A percentile compares a stretch with the other conserved stretches of the same genome.
phyloP scores from a whole-genome alignment of 306 rosid genomes.

The Chamaecrista fasciculata region DNA sequence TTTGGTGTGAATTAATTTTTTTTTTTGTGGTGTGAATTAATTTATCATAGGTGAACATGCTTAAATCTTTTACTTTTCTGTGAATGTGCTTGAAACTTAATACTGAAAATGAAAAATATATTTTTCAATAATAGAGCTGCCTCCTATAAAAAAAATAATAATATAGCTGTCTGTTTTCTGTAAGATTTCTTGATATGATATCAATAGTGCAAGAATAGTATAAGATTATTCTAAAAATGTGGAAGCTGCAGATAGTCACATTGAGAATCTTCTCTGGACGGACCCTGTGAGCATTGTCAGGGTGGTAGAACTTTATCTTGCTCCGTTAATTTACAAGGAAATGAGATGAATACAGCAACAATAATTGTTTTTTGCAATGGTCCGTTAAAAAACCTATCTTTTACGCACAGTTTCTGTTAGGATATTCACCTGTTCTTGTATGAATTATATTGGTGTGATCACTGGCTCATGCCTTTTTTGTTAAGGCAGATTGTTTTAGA shows the following conservation, averaged over 20 bases:
- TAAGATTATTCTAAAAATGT: not conserved
- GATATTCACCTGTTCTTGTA: not conserved
- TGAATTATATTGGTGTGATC: not conserved
- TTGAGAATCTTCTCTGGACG: not conserved
- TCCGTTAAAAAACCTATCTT: not conserved
- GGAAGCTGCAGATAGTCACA: not conserved
- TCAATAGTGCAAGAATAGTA: not conserved
- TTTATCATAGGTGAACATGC: not conserved
- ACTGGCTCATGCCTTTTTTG: not conserved
- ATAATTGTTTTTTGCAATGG: not conserved
- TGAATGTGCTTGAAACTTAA: not conserved
- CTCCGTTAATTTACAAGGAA: no score
- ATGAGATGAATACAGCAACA: not conserved
- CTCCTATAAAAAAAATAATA: no score
- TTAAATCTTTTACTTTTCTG: not conserved
- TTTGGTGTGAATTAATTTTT: slow-evolving; percentile 7
- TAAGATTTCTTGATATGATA: not conserved
- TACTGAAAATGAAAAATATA: not conserved
- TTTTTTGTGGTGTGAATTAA: slow-evolving; percentile 7
- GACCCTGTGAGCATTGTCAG: not conserved
- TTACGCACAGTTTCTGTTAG: not conserved
- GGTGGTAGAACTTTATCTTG: not conserved
- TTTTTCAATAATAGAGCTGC: no score
- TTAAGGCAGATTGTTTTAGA: no score
- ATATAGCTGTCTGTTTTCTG: not conserved